Conservation (phyloP, 1,139 yeast genomes). For the Arxiozyma slooffiae region DNA sequence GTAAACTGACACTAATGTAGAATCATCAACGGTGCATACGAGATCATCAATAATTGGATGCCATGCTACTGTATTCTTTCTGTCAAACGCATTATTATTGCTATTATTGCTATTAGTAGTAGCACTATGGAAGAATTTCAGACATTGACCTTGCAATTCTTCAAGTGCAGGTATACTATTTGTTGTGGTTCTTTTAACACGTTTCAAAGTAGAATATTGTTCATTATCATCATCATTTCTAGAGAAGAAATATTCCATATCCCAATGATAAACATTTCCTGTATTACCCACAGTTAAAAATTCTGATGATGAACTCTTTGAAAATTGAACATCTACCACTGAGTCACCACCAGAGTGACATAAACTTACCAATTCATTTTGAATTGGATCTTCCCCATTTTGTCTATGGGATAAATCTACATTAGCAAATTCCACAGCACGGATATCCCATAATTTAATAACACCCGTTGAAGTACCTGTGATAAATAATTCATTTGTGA, state of each 20-base stretch:
- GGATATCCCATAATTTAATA: slow-evolving; percentile 29
- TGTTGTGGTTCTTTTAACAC: slow-evolving; percentile 7
- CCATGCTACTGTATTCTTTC: slow-evolving; percentile 24
- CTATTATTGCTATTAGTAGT: slow-evolving; percentile 17
- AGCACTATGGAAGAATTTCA: slow-evolving; percentile 26
- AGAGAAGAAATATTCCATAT: slow-evolving; percentile 21
- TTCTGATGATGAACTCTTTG: slow-evolving; percentile 22
- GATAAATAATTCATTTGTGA: slow-evolving; percentile 22
- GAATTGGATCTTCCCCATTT: slow-evolving; percentile 24
- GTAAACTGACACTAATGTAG: slow-evolving; percentile 20
- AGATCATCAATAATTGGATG: slow-evolving; percentile 23
- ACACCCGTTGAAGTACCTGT: slow-evolving; percentile 28
- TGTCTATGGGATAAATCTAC: slow-evolving; percentile 18
- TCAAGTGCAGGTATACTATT: slow-evolving; percentile 12
- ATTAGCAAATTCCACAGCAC: slow-evolving; percentile 23
- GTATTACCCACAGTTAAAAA: slow-evolving; percentile 27
- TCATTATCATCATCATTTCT: slow-evolving; percentile 20
- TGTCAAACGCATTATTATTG: slow-evolving; percentile 11
- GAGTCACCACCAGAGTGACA: slow-evolving; percentile 27
- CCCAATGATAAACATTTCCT: slow-evolving; percentile 31
- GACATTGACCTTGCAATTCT: slow-evolving; percentile 24
- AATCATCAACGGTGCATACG: slow-evolving; percentile 23
- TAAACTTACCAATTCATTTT: slow-evolving; percentile 21
- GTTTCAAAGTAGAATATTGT: slow-evolving; percentile 1
- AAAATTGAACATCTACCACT: slow-evolving; percentile 27